These are phyloP conservation scores for Nyctanthes arbortristis DNA, from an alignment of 257 asterid species.

Conservation along the genomic window DNA sequence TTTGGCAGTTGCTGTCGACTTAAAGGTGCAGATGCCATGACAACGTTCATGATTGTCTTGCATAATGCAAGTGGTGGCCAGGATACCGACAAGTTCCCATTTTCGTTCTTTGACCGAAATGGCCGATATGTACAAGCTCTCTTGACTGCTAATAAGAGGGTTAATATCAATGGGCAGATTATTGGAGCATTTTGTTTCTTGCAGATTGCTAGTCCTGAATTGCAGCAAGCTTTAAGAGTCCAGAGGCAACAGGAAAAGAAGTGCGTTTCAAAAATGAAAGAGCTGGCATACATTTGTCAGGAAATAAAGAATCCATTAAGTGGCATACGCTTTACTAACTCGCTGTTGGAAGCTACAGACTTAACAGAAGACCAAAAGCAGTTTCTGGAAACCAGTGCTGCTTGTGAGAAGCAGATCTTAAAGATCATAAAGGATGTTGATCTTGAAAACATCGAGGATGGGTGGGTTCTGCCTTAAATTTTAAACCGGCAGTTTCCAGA, in stretches of 20 bases:
- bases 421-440: slow-evolving; percentile 78
- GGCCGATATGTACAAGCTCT: slow-evolving; percentile 75
- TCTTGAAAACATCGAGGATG: slow-evolving; percentile 66
- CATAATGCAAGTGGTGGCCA: slow-evolving; percentile 78
- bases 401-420: slow-evolving; percentile 88
- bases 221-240: slow-evolving; percentile 59
- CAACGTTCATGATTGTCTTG: slow-evolving; percentile 75
- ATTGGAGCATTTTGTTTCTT: slow-evolving; percentile 90
- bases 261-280: slow-evolving; percentile 65
- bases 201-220: slow-evolving; percentile 76
- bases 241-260: slow-evolving; percentile 68
- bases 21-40: slow-evolving; percentile 72
- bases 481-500: background rate
- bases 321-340: slow-evolving; percentile 76
- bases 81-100: slow-evolving; percentile 67
- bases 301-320: slow-evolving; percentile 77
- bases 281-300: slow-evolving; percentile 82
- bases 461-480: slow-evolving; percentile 42
- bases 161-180: slow-evolving; percentile 64
- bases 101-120: slow-evolving; percentile 59
- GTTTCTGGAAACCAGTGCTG: slow-evolving; percentile 73
- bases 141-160: slow-evolving; percentile 79
- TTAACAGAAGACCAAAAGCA: slow-evolving; percentile 81
- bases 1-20: slow-evolving; percentile 77
- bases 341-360: slow-evolving; percentile 66